Percentiles rank a stretch among this genome's conserved stretches.
These are phyloP conservation scores for Septoria petroselini DNA, from an alignment of 2,329 filamentous ascomycete species.

Conservation along the genomic window DNA sequence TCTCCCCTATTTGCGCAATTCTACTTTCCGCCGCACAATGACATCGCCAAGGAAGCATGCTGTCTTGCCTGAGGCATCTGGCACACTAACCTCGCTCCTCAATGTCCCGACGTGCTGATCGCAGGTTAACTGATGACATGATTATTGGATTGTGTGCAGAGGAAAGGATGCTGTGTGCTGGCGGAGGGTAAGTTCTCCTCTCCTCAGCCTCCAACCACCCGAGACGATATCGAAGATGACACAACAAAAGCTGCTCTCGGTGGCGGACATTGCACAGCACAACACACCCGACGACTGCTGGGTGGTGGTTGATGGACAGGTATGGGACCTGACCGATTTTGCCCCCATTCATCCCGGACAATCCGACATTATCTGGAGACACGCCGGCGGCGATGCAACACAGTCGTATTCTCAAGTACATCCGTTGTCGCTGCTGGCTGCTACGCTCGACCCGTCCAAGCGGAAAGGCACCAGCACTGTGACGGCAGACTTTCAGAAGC, in stretches of 20 bases:
- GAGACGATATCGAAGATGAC: constrained; percentile 19
- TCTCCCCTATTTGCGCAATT: too few species aligned
- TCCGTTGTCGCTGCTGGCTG: constrained; percentile 43
- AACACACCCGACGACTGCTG: constrained; percentile 47
- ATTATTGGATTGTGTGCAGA: too few species aligned
- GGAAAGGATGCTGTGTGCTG: too few species aligned
- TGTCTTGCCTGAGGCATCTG: too few species aligned
- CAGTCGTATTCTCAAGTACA: constrained; percentile 54
- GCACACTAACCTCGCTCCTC: too few species aligned
- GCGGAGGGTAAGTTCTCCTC: neutral
- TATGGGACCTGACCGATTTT: constrained; percentile 68
- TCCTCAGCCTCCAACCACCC: neutral
- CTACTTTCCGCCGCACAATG: too few species aligned
- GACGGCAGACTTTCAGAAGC: constrained; percentile 33
- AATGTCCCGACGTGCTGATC: too few species aligned
- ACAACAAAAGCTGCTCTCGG: constrained; percentile 21
- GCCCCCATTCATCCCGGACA: constrained; percentile 60
- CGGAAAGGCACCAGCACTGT: constrained; percentile 37
- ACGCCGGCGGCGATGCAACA: constrained; percentile 56
- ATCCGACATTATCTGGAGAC: constrained; percentile 50
- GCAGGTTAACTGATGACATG: too few species aligned
- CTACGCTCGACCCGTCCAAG: constrained; percentile 45
- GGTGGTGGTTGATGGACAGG: constrained; percentile 65
- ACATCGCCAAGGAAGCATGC: too few species aligned
- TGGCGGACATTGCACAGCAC: constrained; percentile 35